Evolutionary conservation across 257 asterid species (phyloP), one percentile per base, ranked within the genome.

Genomic region (Nicotiana tabacum): DNA sequence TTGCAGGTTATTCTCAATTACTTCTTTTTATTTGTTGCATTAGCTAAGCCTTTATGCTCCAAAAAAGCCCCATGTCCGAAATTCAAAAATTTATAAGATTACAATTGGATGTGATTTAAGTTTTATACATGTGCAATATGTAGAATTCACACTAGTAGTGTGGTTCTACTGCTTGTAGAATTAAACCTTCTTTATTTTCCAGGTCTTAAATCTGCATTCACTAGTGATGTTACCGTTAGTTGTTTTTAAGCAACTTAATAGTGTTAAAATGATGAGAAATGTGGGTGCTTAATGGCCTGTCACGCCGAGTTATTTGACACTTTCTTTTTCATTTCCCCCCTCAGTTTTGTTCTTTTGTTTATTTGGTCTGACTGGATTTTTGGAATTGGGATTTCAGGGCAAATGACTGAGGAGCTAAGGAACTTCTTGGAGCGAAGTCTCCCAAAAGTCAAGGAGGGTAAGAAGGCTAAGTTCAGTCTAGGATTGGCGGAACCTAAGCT

Each of bases 401-500:
- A 90, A 87, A 95, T 95, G 99, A 92, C 98, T 65, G 97, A 92
- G 81, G 97, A 92, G 85, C 86, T 95, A 51, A 90, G 96, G 89
- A 92, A 89, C 86, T 92, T 93, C 78, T 82, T 95, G 93, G 99
- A 91, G 91, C 89, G 89, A 12, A 85, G 84, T 51, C 91, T 96
- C 24, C 99, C 99, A 1, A 96, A 90, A 87, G 92, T 92, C 66
- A 94, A 92, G 89, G 97, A 93, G 48, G 95, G 97, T 17, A 95
- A 92, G 94, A 94, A 94, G 88, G 83, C 94, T 43, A 93, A 93
- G 87, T 94, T 89, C 90, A 94, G 89, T 68, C 82, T 96, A 86
- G 99, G 99, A 39, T 80, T 96, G 78, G 85, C 96, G 24, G 99
- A 96, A 85, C 96, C 99, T 17, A 96, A 94, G 88, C 94, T 96